Percentiles rank a stretch among this genome's conserved stretches.
phyloP scores from a whole-genome alignment of 169 alveolate genomes.

The Plasmodium falciparum region DNA sequence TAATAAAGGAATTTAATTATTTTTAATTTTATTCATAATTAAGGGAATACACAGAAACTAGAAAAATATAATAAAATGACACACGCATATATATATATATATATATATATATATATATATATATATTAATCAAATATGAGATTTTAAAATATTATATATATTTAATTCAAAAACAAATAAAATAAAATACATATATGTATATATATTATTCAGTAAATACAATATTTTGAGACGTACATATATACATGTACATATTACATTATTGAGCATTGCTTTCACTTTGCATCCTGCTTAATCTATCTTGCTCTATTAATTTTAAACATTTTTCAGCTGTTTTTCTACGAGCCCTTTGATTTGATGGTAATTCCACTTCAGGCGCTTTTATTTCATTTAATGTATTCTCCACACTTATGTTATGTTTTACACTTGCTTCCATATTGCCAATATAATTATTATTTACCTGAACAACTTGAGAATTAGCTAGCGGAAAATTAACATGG shows the following conservation, averaged over 20 bases:
- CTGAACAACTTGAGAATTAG: background rate
- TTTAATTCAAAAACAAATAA: too few species aligned
- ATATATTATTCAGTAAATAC: too few species aligned
- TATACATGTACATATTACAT: background rate
- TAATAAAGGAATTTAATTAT: too few species aligned
- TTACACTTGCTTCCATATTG: background rate
- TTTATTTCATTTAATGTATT: background rate
- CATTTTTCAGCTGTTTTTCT: slow-evolving; percentile 75
- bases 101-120: too few species aligned
- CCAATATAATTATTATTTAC: slow-evolving; percentile 6
- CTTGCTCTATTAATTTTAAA: slow-evolving; percentile 70
- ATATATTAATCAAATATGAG: too few species aligned
- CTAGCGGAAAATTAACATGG: background rate
- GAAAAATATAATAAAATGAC: too few species aligned
- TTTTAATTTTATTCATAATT: too few species aligned
- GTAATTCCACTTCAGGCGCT: slow-evolving; percentile 2
- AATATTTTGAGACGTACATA: background rate
- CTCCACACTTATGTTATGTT: background rate
- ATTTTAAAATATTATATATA: too few species aligned
- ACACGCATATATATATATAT: too few species aligned
- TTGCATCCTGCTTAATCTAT: slow-evolving; percentile 37
- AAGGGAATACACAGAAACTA: too few species aligned
- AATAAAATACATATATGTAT: too few species aligned
- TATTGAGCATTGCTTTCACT: slow-evolving; percentile 22
- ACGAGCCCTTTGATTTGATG: slow-evolving; percentile 71